Conservation (phyloP, 2,329 filamentous ascomycete genomes). For the Akanthomyces dipterigenus region DNA sequence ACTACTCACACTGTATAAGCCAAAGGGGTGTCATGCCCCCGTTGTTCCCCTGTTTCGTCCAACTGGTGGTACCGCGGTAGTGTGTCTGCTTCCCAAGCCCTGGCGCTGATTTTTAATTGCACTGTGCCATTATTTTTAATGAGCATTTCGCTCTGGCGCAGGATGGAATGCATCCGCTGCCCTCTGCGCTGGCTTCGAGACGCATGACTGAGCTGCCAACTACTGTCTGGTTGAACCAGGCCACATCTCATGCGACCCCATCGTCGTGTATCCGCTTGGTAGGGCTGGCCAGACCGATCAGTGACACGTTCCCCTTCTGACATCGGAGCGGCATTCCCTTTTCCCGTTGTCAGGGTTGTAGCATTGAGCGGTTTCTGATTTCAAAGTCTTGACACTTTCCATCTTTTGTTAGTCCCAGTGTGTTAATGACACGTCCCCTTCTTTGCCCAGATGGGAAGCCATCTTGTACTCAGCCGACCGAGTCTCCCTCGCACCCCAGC, state of each 20-base stretch:
- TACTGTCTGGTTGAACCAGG: background rate
- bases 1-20: background rate
- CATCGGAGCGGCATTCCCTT: background rate
- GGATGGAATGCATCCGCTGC: background rate
- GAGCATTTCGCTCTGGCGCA: background rate
- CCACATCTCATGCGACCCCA: background rate
- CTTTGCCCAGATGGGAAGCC: background rate
- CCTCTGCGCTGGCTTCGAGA: background rate
- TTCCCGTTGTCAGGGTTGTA: background rate
- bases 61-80: background rate
- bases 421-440: background rate
- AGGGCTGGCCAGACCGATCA: conserved; percentile 4
- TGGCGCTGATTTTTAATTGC: background rate
- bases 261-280: background rate
- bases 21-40: background rate
- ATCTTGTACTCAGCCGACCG: background rate
- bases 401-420: background rate
- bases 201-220: background rate
- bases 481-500: conserved; percentile 3
- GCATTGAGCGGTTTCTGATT: too few species aligned
- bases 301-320: background rate
- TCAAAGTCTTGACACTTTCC: too few species aligned
- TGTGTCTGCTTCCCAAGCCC: background rate
- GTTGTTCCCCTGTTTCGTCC: background rate
- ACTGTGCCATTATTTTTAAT: background rate